Evolutionary conservation across 2,329 filamentous ascomycete genomes (phyloP).

Genomic region (Fusarium sp.): DNA sequence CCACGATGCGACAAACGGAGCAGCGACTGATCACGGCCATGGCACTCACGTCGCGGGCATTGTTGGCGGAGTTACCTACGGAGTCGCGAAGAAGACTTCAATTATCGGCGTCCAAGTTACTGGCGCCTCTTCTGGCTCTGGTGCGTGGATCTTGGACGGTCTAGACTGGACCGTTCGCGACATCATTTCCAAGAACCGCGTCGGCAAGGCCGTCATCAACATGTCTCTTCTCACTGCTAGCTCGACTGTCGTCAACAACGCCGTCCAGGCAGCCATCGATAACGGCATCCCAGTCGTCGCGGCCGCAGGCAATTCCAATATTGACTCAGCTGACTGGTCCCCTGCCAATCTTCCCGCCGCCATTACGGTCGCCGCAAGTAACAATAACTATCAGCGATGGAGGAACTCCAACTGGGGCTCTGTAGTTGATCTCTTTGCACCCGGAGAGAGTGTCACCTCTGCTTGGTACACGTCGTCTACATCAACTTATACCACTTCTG

Average conservation of each 20-base stretch:
- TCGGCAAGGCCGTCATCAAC: conserved; percentile 53
- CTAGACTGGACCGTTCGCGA: conserved; percentile 50
- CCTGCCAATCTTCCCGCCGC: conserved; percentile 35
- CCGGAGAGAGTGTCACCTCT: conserved; percentile 30
- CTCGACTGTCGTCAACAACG: conserved; percentile 28
- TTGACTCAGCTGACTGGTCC: conserved; percentile 7
- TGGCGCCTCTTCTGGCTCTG: not conserved
- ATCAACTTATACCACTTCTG: not conserved
- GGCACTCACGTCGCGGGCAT: conserved; percentile 23
- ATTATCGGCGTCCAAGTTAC: conserved; percentile 18
- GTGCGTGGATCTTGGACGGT: conserved; percentile 41
- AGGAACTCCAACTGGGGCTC: conserved; percentile 59
- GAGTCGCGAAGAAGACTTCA: conserved; percentile 24
- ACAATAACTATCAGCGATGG: conserved; percentile 50
- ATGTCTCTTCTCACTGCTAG: conserved; percentile 52
- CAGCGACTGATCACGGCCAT: not conserved
- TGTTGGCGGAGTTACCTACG: conserved; percentile 17
- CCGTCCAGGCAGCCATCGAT: conserved; percentile 31
- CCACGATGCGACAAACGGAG: conserved; percentile 8
- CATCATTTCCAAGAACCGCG: conserved; percentile 41
- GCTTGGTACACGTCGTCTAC: conserved; percentile 37
- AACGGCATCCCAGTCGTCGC: conserved; percentile 53
- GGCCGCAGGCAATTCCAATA: conserved; percentile 35
- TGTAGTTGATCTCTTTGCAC: conserved; percentile 17
- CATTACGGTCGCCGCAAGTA: conserved; percentile 45